These are phyloP conservation scores for Ogataea saltuana DNA, from an alignment of 805 yeast species.

Conservation along the genomic window DNA sequence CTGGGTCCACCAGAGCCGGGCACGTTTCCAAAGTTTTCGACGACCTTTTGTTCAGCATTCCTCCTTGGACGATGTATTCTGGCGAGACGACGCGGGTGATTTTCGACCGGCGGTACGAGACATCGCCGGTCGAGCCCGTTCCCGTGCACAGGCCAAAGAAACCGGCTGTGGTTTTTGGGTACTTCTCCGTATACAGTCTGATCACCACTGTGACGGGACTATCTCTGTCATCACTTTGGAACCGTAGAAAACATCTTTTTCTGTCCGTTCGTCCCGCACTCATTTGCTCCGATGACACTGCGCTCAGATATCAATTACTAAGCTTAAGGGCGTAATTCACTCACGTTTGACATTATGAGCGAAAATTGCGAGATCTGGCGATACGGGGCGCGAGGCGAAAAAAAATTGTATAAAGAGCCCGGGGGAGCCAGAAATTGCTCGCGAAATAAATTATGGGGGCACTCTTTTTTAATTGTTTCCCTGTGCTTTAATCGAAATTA, in stretches of 20 bases:
- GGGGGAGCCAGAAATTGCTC: background rate
- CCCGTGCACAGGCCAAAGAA: conserved; percentile 18
- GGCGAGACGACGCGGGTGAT: conserved; percentile 32
- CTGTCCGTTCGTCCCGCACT: background rate
- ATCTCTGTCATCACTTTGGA: background rate
- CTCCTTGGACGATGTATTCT: conserved; percentile 31
- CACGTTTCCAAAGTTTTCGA: background rate
- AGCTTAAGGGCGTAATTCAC: background rate
- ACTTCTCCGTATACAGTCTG: conserved; percentile 13
- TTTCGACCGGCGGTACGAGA: conserved; percentile 21
- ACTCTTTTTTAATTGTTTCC: background rate
- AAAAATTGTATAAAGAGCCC: conserved; percentile 4
- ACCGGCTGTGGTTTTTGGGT: conserved; percentile 18
- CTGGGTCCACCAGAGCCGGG: conserved; percentile 9
- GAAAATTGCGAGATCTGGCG: conserved; percentile 6
- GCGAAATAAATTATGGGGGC: background rate
- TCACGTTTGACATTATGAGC: background rate
- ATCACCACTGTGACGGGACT: conserved; percentile 11
- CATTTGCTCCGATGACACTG: too few species aligned
- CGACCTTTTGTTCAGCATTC: conserved; percentile 19
- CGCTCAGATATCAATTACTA: too few species aligned
- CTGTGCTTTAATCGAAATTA: background rate
- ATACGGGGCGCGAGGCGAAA: background rate
- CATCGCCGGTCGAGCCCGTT: conserved; percentile 9
- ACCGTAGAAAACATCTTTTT: conserved; percentile 6